Base-by-base conservation (phyloP, 2,329 filamentous ascomycete genomes). In the Pseudocercospora fuligena region DNA sequence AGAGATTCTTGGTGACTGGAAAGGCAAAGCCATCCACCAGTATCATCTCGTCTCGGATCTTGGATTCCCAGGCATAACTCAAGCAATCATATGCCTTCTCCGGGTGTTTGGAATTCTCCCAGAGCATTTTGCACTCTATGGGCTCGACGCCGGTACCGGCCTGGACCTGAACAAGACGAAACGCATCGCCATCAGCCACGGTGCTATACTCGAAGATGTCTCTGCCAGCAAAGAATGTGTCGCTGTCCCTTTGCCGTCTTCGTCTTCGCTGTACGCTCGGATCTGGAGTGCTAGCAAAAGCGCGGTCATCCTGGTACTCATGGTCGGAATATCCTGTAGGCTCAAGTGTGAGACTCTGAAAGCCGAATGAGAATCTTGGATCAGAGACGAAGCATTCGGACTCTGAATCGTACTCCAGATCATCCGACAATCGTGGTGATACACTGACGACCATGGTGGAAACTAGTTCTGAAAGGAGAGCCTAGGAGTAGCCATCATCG, bases 61-160 rank as follows among this genome's bases (percentile, higher is more conserved):
- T 67, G 9, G 72, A 73, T 31, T 71, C 73, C 74, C 74, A 76
- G 56, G 72, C 73, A 47, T 76, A 76, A 12, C 70, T 73, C 54
- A 76, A 56, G 58, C 74, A 75, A 21, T 58, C 60, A 56, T 76
- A 75, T 4, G 69, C 64, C 25, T 69, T 63, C 23, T 61, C 51
- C 0, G 73, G 72, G 9, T 64, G 27, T n/a, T 66, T 71, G 11
- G 73, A 70, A 14, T 70, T 69, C 58, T 75, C 72, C 68, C 64
- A 72, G 5, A 71, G 67, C 9, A 76, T 65, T 25, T 66, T 63
- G 56, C 73, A 72, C 31, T 72, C 64, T 0, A 76, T 60, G 11
- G 68, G 61, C 5, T 64, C 54, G 14, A 49, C 60, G 25, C 72
- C 70, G 12, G 66, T 69, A 6, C 74, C 74, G 0, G 74, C 68